These are phyloP conservation scores for Emergomyces pasteurianus DNA, from an alignment of 2,329 filamentous ascomycete species.

Conservation along the genomic window DNA sequence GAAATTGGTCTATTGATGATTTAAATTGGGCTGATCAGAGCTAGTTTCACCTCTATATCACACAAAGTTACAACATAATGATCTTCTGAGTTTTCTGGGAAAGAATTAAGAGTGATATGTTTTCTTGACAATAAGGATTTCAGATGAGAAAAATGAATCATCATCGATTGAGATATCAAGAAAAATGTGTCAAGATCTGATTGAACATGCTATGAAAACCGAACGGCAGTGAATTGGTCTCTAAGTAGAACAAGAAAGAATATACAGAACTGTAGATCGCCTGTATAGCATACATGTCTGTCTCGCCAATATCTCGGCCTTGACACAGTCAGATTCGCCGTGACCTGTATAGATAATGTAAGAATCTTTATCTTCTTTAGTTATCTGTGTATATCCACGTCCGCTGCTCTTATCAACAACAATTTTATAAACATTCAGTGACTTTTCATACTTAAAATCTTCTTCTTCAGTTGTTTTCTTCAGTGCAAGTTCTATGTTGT, in stretches of 20 bases:
- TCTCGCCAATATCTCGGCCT: constrained; percentile 2
- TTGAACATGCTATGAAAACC: neutral
- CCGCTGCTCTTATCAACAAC: constrained; percentile 5
- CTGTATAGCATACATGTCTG: constrained; percentile 6
- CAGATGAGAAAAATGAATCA: neutral
- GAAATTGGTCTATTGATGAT: neutral
- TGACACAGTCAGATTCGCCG: neutral
- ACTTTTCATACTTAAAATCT: constrained; percentile 6
- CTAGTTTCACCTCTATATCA: neutral
- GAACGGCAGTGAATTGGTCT: neutral
- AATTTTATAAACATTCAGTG: constrained; percentile 3
- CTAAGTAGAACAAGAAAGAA: neutral
- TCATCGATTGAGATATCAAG: neutral
- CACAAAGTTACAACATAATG: neutral
- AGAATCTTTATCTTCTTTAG: neutral
- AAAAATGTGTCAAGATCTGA: neutral
- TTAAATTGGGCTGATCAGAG: neutral
- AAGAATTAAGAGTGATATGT: neutral
- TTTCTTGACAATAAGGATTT: neutral
- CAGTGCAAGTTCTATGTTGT: neutral
- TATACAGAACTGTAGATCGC: constrained; percentile 4
- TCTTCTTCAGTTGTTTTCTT: constrained; percentile 4
- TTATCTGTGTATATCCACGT: constrained; percentile 4
- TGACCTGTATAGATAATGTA: neutral
- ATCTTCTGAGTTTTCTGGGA: neutral